Evolutionary conservation across 306 rosid species (phyloP).

Genomic region (Benincasa hispida): DNA sequence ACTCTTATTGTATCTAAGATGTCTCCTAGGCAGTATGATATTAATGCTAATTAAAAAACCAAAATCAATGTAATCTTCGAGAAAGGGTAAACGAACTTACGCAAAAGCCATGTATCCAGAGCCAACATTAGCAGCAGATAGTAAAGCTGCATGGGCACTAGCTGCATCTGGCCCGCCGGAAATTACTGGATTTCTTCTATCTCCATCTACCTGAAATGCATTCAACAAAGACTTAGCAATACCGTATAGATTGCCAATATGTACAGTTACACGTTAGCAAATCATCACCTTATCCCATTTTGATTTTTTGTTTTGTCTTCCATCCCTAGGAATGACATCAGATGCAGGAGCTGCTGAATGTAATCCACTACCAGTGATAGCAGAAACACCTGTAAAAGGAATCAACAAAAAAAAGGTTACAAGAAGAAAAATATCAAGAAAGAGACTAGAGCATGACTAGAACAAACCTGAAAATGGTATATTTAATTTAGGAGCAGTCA

Average conservation of each 20-base stretch:
- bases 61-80: background rate
- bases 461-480: slow-evolving; percentile 23
- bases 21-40: background rate
- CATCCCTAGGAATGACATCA: slow-evolving; percentile 49
- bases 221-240: slow-evolving; percentile 10
- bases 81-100: slow-evolving; percentile 30
- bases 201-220: slow-evolving; percentile 61
- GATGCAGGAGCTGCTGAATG: slow-evolving; percentile 29
- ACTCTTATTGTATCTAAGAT: background rate
- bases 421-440: slow-evolving; percentile 7
- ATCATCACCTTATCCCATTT: slow-evolving; percentile 42
- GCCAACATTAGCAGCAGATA: slow-evolving; percentile 65
- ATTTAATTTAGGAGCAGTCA: slow-evolving; percentile 22
- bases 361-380: slow-evolving; percentile 29
- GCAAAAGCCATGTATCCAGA: slow-evolving; percentile 79
- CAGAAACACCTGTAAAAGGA: slow-evolving; percentile 31
- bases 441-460: slow-evolving; percentile 15
- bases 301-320: slow-evolving; percentile 41
- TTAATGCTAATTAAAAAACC: background rate
- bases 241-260: slow-evolving; percentile 6
- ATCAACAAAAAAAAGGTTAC: slow-evolving; percentile 4
- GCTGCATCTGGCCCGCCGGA: slow-evolving; percentile 46
- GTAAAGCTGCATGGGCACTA: slow-evolving; percentile 54
- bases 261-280: background rate
- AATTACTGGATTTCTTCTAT: slow-evolving; percentile 51